Evolutionary conservation across 176 grass and related monocot genomes (phyloP).

Genomic region (Panicum miliaceum): DNA sequence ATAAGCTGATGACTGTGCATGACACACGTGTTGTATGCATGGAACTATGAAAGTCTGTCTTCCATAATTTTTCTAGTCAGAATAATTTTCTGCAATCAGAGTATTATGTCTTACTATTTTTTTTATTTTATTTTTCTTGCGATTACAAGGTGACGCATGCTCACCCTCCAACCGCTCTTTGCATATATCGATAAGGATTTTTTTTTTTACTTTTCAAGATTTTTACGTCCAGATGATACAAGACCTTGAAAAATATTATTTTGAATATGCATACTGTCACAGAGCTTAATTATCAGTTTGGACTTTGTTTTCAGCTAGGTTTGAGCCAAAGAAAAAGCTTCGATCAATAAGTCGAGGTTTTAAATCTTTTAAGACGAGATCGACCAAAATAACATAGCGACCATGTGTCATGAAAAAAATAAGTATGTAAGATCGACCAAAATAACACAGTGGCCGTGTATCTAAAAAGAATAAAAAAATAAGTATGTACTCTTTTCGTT

Average conservation of each 20-base stretch:
- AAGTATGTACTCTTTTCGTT: no score
- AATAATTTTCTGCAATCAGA: neutral
- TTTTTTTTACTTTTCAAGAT: no score
- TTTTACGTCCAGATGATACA: no score
- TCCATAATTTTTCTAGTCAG: neutral
- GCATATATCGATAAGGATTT: neutral
- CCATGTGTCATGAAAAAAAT: no score
- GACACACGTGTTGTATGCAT: neutral
- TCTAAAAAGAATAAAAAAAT: no score
- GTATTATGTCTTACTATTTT: neutral
- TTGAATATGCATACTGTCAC: neutral
- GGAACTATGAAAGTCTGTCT: neutral
- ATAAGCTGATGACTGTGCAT: neutral
- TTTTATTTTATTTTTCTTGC: neutral
- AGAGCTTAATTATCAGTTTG: neutral
- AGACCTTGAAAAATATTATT: no score
- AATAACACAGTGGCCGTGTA: no score
- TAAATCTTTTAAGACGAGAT: no score
- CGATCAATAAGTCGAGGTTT: neutral
- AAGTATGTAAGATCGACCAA: no score
- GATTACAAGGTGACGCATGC: neutral
- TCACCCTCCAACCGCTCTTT: no score
- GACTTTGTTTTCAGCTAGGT: neutral
- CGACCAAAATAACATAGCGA: no score
- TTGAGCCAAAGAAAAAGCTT: neutral